Evolutionary conservation across 2,329 filamentous ascomycete species (phyloP), one percentile per base, ranked within the genome.

Genomic region (Curvularia sp.): DNA sequence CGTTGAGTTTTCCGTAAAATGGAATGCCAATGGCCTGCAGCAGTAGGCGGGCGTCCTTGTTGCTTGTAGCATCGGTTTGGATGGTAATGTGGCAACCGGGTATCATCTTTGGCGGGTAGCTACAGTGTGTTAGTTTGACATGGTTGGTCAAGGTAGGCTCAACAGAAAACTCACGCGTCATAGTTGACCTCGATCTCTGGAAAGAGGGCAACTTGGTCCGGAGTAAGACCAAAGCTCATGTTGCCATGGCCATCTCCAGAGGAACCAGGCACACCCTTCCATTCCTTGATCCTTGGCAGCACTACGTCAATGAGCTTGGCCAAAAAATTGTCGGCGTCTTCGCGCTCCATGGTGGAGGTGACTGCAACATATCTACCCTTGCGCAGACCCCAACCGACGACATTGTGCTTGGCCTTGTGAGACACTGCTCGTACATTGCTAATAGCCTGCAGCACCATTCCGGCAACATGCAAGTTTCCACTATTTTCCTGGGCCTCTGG

Each of bases 131-230:
- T 35, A 71, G 64, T 20, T 33, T 20, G 28, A n/a, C 39, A 31
- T 9, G 13, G n/a, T 20, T n/a, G 13, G 2, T 1, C 7, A 10
- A 4, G 13, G 28, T 20, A 4, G 12, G n/a, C 1, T 4, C n/a
- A 22, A 9, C 8, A 39, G 4, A 43, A 3, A 5, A 85, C 91
- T 85, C 80, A 96, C 92, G 85, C 83, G 79, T 96, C 92, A 74
- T 95, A 97, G 81, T 97, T 97, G 69, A 92, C 87, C 78, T 97
- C 93, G 46, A 99, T 86, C 81, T 99, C 95, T 0, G 95, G 95
- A 80, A 98, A 99, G 65, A 91, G 82, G 50, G 89, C 87, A 70
- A 97, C 87, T 67, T 90, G 87, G 58, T 92, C 88, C 5, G 89
- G 83, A 13, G 84, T 84, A 69, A 99, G 83, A 66, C 95, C 95